Evolutionary conservation across 208 protist species (phyloP), one percentile per base, ranked within the genome.

Genomic region (Naegleria fowleri): DNA sequence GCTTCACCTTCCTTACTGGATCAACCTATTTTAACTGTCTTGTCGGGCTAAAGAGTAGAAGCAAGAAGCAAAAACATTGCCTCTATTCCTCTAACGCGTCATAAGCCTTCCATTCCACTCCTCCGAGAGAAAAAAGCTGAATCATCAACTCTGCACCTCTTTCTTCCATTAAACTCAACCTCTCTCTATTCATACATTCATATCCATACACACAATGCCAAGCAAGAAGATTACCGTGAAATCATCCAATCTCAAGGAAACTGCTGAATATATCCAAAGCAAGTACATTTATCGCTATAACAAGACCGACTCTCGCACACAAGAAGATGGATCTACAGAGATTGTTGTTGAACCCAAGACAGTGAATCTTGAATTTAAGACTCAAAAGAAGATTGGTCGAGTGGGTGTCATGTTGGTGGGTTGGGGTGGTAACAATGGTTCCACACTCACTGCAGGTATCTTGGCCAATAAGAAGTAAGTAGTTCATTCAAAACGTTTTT

Each of bases 371-470:
- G 90, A 91, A 25, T 98, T 99, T 92, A 93, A 96, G 55, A 99
- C 98, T 40, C 90, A 97, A 90, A 94, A 94, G 90, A 96, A 96
- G 67, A 95, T 97, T 25, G 94, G 96, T 43, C 94, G 95, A 36
- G 86, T 96, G 43, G 98, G 98, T 88, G 84, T 98, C 40, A 98
- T 99, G 97, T 91, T 99, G 76, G 95, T 99, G 87, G 99, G 99
- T 90, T 97, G 95, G 93, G 97, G 98, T 92, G 99, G 99, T 92
- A 99, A 99, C 96, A 99, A 99, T 95, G 99, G 99, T 88, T 97
- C 97, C n/a, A 99, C 98, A 1, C 92, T 99, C 29, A 98, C 97
- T 36, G 98, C 97, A n/a, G 96, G 96, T 41, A 95, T 99, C 92
- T 90, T 99, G 43, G 99, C 99, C 76, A 99, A 99, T 95, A 93